Base-by-base conservation (phyloP, 352 stramenopile species). In the Globisporangium recalcitrans region DNA sequence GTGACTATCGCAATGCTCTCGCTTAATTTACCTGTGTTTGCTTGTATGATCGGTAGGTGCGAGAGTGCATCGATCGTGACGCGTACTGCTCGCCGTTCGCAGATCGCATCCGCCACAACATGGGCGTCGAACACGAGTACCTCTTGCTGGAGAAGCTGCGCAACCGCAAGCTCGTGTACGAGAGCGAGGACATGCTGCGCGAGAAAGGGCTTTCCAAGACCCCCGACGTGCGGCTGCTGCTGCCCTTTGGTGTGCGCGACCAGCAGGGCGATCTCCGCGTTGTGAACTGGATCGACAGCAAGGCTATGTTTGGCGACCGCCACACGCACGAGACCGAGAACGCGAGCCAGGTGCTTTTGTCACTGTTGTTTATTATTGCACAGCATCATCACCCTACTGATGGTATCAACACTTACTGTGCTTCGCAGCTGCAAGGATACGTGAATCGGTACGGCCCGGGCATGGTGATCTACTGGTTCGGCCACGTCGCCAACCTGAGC, bases 391-490 rank as follows among this genome's bases (percentile, higher is more conserved):
- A 46, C 22, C 38, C 11, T 46, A 16, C 16, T 46, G 3, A 46
- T 7, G 14, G 6, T 46, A 4, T 46, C n/a, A n/a, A n/a, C n/a
- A 46, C 22, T 2, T 46, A 7, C 9, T 11, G 11, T 46, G 7
- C 16, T 11, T 9, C n/a, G 38, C 9, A 46, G 38, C 38, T 46
- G 16, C 38, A 46, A 46, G 38, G 38, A 21, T 46, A 46, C 19
- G 38, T 46, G 38, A 46, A 46, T 46, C 38, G 38, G 16, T 46
- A 46, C 16, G 38, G 38, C 6, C 38, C 38, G 3, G 38, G 38
- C 16, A 46, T 46, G 38, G 38, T 46, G 16, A 90, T 96, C 60
- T 96, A 96, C 69, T 96, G 87, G 87, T 89, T 91, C 42, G 85
- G 86, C 26, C 74, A 91, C 60, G 75, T 90, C 26, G 63, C 69